A percentile compares a stretch with the other conserved stretches of the same genome.
Conservation (phyloP, 257 asterid genomes). For the Solanum verrucosum region DNA sequence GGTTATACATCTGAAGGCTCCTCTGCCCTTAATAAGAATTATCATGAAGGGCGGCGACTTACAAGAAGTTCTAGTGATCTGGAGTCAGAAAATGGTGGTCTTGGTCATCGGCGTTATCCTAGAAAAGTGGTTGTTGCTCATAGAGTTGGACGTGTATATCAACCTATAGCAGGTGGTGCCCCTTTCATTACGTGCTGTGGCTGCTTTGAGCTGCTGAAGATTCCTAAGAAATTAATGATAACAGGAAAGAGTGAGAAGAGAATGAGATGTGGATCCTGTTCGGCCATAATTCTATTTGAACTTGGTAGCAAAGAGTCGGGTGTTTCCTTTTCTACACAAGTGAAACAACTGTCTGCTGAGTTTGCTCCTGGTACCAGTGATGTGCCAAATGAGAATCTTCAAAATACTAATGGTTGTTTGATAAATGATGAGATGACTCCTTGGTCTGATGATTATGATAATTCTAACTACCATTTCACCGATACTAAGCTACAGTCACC, state of each 20-base stretch:
- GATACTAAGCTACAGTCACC: slow-evolving; percentile 21
- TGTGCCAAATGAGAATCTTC: slow-evolving; percentile 35
- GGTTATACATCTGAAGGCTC: slow-evolving; percentile 30
- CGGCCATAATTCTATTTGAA: slow-evolving; percentile 56
- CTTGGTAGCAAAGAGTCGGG: slow-evolving; percentile 38
- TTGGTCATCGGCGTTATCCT: slow-evolving; percentile 30
- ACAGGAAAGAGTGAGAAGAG: slow-evolving; percentile 32
- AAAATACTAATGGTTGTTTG: slow-evolving; percentile 31
- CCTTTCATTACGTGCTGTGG: slow-evolving; percentile 76
- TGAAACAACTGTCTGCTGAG: slow-evolving; percentile 36
- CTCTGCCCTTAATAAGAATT: slow-evolving; percentile 15
- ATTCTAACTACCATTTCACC: slow-evolving; percentile 14
- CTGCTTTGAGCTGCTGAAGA: slow-evolving; percentile 72
- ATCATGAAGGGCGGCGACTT: slow-evolving; percentile 27
- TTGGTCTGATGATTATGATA: slow-evolving; percentile 31
- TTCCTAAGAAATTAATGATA: slow-evolving; percentile 42
- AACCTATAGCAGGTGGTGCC: slow-evolving; percentile 84
- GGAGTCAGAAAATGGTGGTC: slow-evolving; percentile 41
- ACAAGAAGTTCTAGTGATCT: slow-evolving; percentile 39
- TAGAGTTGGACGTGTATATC: slow-evolving; percentile 24
- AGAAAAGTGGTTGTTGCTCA: slow-evolving; percentile 35
- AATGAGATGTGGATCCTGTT: slow-evolving; percentile 84
- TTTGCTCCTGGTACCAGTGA: slow-evolving; percentile 37
- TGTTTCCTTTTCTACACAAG: slow-evolving; percentile 39
- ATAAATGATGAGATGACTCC: slow-evolving; percentile 22